A percentile compares a stretch with the other conserved stretches of the same genome.
These are phyloP conservation scores for Rhodotorula sp. DNA, from an alignment of 1,284 basidiomycete species.

Conservation along the genomic window DNA sequence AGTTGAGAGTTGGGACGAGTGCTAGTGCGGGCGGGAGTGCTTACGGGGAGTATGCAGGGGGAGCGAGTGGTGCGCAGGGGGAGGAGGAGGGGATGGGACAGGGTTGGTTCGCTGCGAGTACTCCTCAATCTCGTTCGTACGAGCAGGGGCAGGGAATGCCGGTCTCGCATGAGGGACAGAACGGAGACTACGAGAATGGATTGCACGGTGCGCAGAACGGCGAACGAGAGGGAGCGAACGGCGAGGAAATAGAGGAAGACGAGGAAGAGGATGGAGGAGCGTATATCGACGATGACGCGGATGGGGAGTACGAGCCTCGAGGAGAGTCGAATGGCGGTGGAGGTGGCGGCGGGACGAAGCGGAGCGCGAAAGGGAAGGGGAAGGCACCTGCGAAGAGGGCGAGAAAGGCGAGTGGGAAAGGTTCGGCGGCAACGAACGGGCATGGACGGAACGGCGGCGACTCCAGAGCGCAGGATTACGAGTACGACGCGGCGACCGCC, in stretches of 20 bases:
- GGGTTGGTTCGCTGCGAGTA: too few relatives aligned
- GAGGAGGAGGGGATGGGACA: too few relatives aligned
- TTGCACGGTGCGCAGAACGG: too few relatives aligned
- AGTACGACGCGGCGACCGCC: neutral
- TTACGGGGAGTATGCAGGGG: too few relatives aligned
- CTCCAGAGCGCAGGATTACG: neutral
- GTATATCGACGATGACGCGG: neutral
- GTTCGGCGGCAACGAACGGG: neutral
- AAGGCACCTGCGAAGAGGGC: neutral
- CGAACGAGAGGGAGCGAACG: neutral
- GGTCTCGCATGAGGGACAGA: too few relatives aligned
- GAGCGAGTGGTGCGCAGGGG: too few relatives aligned
- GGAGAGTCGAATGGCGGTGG: neutral
- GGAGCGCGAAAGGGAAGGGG: slow-evolving; percentile 1
- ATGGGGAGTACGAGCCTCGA: neutral
- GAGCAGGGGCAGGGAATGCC: too few relatives aligned
- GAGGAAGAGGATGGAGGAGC: neutral
- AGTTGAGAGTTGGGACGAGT: too few relatives aligned
- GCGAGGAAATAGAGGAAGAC: neutral
- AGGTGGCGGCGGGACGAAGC: neutral
- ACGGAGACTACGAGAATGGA: too few relatives aligned
- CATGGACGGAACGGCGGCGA: neutral
- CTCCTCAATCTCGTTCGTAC: too few relatives aligned
- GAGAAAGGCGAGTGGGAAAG: neutral
- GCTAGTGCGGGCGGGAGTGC: too few relatives aligned